Base-by-base conservation (phyloP, 805 yeast species). In the Kluyveromyces lactis region DNA sequence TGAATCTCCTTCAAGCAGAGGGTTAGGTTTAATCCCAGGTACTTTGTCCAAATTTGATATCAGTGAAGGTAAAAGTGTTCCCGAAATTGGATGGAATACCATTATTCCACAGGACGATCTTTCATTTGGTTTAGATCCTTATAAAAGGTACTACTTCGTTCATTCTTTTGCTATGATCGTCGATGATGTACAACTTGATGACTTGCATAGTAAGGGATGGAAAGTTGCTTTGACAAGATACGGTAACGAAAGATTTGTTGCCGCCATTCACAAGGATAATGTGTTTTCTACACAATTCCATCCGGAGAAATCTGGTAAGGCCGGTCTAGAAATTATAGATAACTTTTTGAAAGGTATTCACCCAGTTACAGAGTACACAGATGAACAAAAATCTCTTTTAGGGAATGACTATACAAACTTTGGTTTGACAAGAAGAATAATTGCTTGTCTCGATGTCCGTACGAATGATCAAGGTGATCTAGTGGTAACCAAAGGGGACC, bases 401-500 rank as follows among this genome's bases (percentile, higher is more conserved):
- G 43, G 44, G 10, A 64, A 68, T 39, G 68, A 65, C 44, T 60
- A 62, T 31, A 54, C 70, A 3, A 68, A 73, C 47, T 61, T 58
- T 35, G 97, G 97, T 0, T 69, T 92, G 21, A 81, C 97, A 1
- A 75, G 90, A 58, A 79, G 99, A 62, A 76, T 94, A 17, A 87
- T 92, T 63, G 98, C 98, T 0, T 92, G 99, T 61, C 64, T 92
- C 32, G 99, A 92, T 57, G 98, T 92, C n/a, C 77, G 99, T 52
- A 71, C 95, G 5, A 92, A 92, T 57, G 98, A 92, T 55, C 69
- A 68, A 28, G 99, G 98, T 24, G 98, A 92, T 58, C 71, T 92
- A 49, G 98, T 92, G 1, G 99, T 92, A 19, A 92, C 99, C 0
- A 92, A 92, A 63, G 99, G 99, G 42, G 99, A 92, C 56, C 98